phyloP scores from a whole-genome alignment of 495 filamentous ascomycete genomes.

The Corynascus novoguineensis region DNA sequence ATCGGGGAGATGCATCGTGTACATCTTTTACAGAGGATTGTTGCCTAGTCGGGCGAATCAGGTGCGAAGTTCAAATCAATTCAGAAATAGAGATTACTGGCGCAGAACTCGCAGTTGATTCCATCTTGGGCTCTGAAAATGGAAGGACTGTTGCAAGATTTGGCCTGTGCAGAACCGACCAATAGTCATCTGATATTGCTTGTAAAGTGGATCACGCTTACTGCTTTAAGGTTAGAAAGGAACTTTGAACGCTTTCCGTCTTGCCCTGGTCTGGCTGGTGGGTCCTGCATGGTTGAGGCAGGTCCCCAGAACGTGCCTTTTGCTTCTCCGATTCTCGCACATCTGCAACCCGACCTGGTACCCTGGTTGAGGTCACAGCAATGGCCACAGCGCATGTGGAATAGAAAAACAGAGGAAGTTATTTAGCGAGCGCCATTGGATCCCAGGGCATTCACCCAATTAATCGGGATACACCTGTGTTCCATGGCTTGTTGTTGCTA shows the following conservation, averaged over 20 bases:
- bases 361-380: background rate
- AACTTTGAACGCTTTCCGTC: background rate
- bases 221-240: slow-evolving; percentile 4
- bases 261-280: background rate
- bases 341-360: background rate
- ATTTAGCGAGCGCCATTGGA: background rate
- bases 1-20: background rate
- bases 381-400: no score
- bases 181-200: background rate
- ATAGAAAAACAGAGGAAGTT: background rate
- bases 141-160: slow-evolving; percentile 13
- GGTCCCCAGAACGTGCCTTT: no score
- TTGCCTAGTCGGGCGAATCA: background rate
- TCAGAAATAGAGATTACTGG: background rate
- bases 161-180: background rate
- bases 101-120: background rate
- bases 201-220: background rate
- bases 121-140: slow-evolving; percentile 1
- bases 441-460: slow-evolving; percentile 11
- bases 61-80: background rate
- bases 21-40: background rate
- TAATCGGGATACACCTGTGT: slow-evolving; percentile 1
- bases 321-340: background rate
- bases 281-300: background rate
- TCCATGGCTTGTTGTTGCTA: background rate